Percentiles rank a stretch among this genome's conserved stretches.
These are phyloP conservation scores for Brassica cretica DNA, from an alignment of 345 rosid species.

Conservation along the genomic window DNA sequence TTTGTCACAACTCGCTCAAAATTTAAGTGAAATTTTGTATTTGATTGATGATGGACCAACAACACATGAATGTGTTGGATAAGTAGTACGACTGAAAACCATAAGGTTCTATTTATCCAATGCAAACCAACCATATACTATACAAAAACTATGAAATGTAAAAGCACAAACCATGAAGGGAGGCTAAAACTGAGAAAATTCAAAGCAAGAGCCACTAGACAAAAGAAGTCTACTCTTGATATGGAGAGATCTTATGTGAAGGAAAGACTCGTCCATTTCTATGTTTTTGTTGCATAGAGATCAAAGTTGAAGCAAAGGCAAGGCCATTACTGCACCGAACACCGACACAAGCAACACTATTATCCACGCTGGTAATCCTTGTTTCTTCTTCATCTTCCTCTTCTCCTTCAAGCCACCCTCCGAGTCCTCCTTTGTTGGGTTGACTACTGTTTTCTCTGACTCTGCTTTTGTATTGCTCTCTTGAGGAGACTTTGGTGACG, in stretches of 20 bases:
- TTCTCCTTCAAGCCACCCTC: constrained; percentile 39
- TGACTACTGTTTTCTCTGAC: constrained; percentile 38
- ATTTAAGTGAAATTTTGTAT: too few relatives aligned
- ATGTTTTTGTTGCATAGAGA: constrained; percentile 19
- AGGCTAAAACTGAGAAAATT: constrained; percentile 1
- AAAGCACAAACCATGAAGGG: constrained; percentile 25
- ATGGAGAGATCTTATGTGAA: background rate
- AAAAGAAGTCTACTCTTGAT: constrained; percentile 23
- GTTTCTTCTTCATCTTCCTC: constrained; percentile 60
- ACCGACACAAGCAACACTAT: constrained; percentile 78
- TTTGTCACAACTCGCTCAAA: too few relatives aligned
- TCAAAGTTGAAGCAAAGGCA: constrained; percentile 93
- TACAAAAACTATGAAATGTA: constrained; percentile 19
- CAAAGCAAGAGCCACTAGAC: constrained; percentile 22
- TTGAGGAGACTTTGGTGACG: constrained; percentile 42
- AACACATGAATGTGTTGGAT: background rate
- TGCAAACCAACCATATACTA: constrained; percentile 28
- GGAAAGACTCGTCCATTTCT: background rate
- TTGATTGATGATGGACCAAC: background rate
- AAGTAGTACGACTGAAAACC: background rate
- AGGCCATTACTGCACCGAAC: constrained; percentile 90
- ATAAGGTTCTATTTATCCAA: constrained; percentile 14
- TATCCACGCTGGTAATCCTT: constrained; percentile 81
- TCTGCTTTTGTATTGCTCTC: constrained; percentile 40
- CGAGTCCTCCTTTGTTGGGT: constrained; percentile 38